phyloP scores from a whole-genome alignment of 805 yeast species.

The Starmerella bombi region DNA sequence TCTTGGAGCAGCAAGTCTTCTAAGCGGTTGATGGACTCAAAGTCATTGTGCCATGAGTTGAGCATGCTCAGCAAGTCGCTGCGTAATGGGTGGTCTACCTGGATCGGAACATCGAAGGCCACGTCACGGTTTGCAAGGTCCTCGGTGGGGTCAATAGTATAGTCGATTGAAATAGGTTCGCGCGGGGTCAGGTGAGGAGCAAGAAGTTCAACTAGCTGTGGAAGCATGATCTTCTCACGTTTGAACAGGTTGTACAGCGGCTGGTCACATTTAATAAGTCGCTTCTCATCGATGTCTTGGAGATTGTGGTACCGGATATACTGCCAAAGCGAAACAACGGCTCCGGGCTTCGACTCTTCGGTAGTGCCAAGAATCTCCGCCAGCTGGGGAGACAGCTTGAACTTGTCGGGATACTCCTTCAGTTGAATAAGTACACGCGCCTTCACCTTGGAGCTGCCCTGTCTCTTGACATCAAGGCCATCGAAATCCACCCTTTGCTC shows the following conservation, averaged over 20 bases:
- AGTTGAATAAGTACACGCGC: conserved; percentile 70
- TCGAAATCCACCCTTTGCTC: conserved; percentile 49
- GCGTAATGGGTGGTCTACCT: conserved; percentile 31
- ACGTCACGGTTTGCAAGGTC: conserved; percentile 66
- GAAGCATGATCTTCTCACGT: conserved; percentile 43
- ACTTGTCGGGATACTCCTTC: conserved; percentile 56
- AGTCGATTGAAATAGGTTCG: conserved; percentile 66
- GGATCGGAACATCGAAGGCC: conserved; percentile 62
- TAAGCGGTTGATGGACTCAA: conserved; percentile 32
- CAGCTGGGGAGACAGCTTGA: conserved; percentile 51
- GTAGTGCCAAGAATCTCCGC: conserved; percentile 58
- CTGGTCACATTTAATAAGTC: conserved; percentile 40
- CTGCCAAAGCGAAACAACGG: conserved; percentile 68
- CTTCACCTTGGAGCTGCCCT: conserved; percentile 52
- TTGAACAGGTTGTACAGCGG: conserved; percentile 34
- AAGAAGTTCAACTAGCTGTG: conserved; percentile 57
- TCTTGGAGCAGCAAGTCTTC: conserved; percentile 36
- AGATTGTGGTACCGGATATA: conserved; percentile 55
- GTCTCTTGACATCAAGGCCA: conserved; percentile 75
- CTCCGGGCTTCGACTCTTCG: conserved; percentile 77
- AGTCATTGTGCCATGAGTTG: conserved; percentile 31
- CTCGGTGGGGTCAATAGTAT: conserved; percentile 60
- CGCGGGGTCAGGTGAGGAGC: conserved; percentile 59
- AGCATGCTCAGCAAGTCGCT: conserved; percentile 29
- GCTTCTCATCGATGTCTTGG: conserved; percentile 43